These are phyloP conservation scores for Fusarium sp. DNA, from an alignment of 2,329 filamentous ascomycete species.

Conservation along the genomic window DNA sequence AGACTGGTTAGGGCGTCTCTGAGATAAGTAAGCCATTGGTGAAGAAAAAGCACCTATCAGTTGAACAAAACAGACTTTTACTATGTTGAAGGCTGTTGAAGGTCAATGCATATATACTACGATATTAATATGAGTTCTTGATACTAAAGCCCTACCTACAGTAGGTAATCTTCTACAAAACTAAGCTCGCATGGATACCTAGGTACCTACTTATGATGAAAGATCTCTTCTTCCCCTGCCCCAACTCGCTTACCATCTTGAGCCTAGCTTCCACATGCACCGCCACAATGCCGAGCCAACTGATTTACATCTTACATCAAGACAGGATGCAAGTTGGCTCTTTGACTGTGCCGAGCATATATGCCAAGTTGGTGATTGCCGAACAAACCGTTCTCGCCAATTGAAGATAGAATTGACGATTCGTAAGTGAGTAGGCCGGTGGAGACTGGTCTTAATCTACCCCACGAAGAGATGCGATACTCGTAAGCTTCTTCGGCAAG, in stretches of 20 bases:
- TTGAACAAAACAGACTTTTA: neutral
- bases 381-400: slow-evolving; percentile 40
- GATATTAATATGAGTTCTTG: neutral
- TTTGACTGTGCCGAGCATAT: slow-evolving; percentile 20
- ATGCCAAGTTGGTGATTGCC: slow-evolving; percentile 43
- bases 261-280: slow-evolving; percentile 34
- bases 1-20: slow-evolving; percentile 3
- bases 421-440: slow-evolving; percentile 30
- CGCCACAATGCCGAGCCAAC: slow-evolving; percentile 42
- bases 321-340: slow-evolving; percentile 22
- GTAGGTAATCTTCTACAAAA: neutral
- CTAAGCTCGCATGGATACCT: neutral
- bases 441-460: slow-evolving; percentile 18
- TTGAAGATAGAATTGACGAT: slow-evolving; percentile 25
- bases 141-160: neutral
- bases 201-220: too few species aligned
- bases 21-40: neutral
- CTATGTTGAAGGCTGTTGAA: neutral
- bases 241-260: slow-evolving; percentile 11
- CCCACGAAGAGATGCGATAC: slow-evolving; percentile 23
- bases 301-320: slow-evolving; percentile 37
- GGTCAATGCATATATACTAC: neutral
- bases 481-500: slow-evolving; percentile 24
- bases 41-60: neutral
- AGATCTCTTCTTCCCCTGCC: neutral